phyloP scores from a whole-genome alignment of 495 filamentous ascomycete genomes.

The Neurospora discreta region DNA sequence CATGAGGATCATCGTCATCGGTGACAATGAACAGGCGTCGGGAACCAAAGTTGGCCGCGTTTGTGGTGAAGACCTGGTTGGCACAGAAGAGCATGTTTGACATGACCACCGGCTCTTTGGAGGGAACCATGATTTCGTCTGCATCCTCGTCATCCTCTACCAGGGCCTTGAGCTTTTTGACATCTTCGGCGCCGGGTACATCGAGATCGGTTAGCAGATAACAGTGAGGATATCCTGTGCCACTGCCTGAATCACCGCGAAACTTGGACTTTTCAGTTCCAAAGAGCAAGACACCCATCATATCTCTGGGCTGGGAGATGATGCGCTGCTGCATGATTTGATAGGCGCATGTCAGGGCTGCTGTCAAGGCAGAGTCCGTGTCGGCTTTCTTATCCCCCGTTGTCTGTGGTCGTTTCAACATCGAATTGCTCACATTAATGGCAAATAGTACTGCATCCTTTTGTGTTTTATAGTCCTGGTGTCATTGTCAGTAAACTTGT shows the following conservation, averaged over 20 bases:
- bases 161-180: constrained; percentile 63
- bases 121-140: constrained; percentile 57
- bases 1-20: constrained; percentile 84
- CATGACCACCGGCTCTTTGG: constrained; percentile 65
- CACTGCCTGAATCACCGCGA: constrained; percentile 52
- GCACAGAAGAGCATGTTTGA: constrained; percentile 86
- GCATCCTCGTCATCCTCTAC: constrained; percentile 62
- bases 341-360: constrained; percentile 90
- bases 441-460: constrained; percentile 97
- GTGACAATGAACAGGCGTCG: constrained; percentile 90
- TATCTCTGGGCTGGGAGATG: constrained; percentile 90
- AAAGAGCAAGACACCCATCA: constrained; percentile 96
- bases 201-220: constrained; percentile 87
- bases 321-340: constrained; percentile 95
- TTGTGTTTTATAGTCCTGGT: constrained; percentile 73
- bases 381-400: constrained; percentile 60
- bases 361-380: constrained; percentile 58
- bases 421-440: constrained; percentile 86
- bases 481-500: neutral
- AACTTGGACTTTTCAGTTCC: constrained; percentile 83
- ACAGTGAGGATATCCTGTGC: constrained; percentile 73
- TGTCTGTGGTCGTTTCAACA: constrained; percentile 59
- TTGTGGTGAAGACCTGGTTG: constrained; percentile 94
- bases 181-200: constrained; percentile 74
- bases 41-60: constrained; percentile 87